Base-by-base conservation (phyloP, 2,329 filamentous ascomycete species). In the Aspergillus sclerotialis region DNA sequence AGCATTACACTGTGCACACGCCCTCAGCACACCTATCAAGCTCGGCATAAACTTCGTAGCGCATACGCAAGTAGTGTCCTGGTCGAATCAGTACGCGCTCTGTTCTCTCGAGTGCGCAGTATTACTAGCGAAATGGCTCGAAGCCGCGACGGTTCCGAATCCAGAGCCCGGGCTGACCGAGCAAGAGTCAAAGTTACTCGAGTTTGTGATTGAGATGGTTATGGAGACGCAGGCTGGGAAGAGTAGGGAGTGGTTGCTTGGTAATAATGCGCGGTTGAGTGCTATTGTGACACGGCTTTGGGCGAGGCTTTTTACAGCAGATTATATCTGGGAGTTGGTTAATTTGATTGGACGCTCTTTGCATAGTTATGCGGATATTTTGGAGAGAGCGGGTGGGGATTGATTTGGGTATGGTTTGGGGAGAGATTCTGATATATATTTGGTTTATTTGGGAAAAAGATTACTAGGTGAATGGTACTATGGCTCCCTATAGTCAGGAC, bases 1-100 rank as follows among this genome's bases (percentile, higher is more conserved):
- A 0, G 57, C 75, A 1, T 55, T 76, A 0, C 74, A 76, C 40
- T 65, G 71, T 1, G 68, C 70, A 0, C 73, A 77, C 29, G 70
- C 70, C 6, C 56, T 76, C 0, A 75, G 72, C 30, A 74, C 75
- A 0, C 73, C 73, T 0, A 73, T 77, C 4, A 58, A 73, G 14
- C 47, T 76, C 0, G 73, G 73, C 0, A 67, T 77, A 11, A 70
- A 73, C 33, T 65, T 69, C 10, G 72, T 76, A 1, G 71, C 71
- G 0, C 58, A 69, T 11, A 76, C 70, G 11, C 72, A 76, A 32
- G 70, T 72, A 0, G 72, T 74, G 28, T 70, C 75, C 30, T 76
- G 73, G 72, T 73, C 70, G 4, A 71, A 74, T 2, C 62, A 74
- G n/a, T 72, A 76, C 33, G 71, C 71, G 0, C 57, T 76, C 0